A percentile compares a stretch with the other conserved stretches of the same genome.
Conservation (phyloP, 805 yeast genomes). For the Yarrowia divulgata region DNA sequence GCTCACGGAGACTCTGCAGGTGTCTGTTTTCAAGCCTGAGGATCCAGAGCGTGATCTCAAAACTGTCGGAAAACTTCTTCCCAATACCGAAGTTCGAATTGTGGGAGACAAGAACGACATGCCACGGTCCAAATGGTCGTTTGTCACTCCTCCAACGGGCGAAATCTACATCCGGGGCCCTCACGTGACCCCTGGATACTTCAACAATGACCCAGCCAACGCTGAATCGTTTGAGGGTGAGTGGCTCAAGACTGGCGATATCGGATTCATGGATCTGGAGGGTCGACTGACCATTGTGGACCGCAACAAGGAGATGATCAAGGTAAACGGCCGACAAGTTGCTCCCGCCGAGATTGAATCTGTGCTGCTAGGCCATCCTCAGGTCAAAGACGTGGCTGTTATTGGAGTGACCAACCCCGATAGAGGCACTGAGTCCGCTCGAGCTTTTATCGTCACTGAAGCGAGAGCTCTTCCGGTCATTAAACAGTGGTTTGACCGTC, state of each 20-base stretch:
- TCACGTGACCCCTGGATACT: constrained; percentile 60
- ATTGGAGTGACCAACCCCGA: constrained; percentile 72
- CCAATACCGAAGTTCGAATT: constrained; percentile 6
- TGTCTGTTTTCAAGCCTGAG: constrained; percentile 7
- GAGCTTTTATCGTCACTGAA: constrained; percentile 49
- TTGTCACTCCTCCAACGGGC: constrained; percentile 49
- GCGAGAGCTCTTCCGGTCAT: constrained; percentile 43
- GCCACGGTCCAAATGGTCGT: constrained; percentile 39
- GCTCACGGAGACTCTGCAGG: constrained; percentile 41
- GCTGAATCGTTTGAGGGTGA: constrained; percentile 54
- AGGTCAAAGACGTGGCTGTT: constrained; percentile 87
- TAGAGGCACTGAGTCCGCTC: constrained; percentile 72
- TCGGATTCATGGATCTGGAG: constrained; percentile 55
- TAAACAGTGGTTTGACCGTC: constrained; percentile 50
- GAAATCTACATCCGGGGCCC: constrained; percentile 63
- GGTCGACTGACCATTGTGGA: constrained; percentile 59
- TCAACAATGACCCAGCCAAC: constrained; percentile 58
- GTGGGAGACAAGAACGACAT: constrained; percentile 20
- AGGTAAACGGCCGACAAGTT: constrained; percentile 69
- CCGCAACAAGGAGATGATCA: constrained; percentile 51
- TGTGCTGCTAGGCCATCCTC: constrained; percentile 73
- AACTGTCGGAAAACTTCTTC: constrained; percentile 5
- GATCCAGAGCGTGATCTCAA: constrained; percentile 14
- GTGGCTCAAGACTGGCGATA: constrained; percentile 68
- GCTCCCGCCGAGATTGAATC: constrained; percentile 96